A percentile compares a stretch with the other conserved stretches of the same genome.
These are phyloP conservation scores for Angomonas deanei DNA, from an alignment of 208 protist genomes.

Conservation along the genomic window DNA sequence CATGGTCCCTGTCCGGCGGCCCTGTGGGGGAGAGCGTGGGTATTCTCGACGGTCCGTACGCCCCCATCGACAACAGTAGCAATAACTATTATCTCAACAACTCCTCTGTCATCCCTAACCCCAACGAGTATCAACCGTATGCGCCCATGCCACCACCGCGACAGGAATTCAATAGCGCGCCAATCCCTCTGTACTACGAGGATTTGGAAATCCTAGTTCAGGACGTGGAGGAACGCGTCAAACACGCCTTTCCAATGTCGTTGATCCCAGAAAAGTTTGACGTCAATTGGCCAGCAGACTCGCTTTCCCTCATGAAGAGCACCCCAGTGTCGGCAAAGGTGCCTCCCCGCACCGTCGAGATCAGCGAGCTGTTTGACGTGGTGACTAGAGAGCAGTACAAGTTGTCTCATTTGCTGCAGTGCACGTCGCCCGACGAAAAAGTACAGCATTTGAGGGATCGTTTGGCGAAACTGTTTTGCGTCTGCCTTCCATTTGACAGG, in stretches of 20 bases:
- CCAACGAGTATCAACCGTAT: conserved; percentile 5
- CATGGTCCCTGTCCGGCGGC: background rate
- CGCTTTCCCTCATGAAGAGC: conserved; percentile 7
- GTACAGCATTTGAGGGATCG: background rate
- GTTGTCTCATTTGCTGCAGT: conserved; percentile 36
- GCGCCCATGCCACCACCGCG: background rate
- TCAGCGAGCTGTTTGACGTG: conserved; percentile 43
- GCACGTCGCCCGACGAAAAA: conserved; percentile 11
- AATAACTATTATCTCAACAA: background rate
- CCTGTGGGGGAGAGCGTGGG: background rate
- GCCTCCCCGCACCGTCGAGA: conserved; percentile 31
- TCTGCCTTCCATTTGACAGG: background rate
- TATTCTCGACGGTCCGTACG: background rate
- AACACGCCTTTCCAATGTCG: conserved; percentile 29
- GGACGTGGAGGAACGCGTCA: conserved; percentile 40
- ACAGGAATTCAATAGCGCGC: too few species aligned
- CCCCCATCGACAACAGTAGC: background rate
- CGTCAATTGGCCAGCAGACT: conserved; percentile 1
- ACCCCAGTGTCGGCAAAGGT: conserved; percentile 8
- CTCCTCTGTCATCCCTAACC: background rate
- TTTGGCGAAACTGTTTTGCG: background rate
- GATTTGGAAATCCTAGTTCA: conserved; percentile 24
- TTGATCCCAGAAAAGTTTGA: conserved; percentile 13
- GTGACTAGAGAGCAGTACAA: conserved; percentile 27
- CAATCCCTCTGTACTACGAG: conserved; percentile 2